Evolutionary conservation across 2,329 filamentous ascomycete species (phyloP).

Genomic region (Cadophora luteo-olivacea): DNA sequence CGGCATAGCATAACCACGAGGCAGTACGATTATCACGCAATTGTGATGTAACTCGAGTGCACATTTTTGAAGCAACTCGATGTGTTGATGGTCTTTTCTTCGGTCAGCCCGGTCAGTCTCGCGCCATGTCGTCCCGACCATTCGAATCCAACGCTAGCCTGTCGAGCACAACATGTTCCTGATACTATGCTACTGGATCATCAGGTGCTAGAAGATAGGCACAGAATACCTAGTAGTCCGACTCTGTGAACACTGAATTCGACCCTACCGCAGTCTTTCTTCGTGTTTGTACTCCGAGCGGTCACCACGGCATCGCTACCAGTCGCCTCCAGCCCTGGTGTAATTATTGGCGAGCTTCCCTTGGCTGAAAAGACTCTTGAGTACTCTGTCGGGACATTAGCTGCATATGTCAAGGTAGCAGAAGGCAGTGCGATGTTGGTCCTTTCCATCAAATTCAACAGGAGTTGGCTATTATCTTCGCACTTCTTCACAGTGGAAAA

Average conservation of each 20-base stretch:
- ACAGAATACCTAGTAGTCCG: background rate
- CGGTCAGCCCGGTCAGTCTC: background rate
- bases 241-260: background rate
- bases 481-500: no score
- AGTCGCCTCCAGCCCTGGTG: background rate
- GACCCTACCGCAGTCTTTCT: background rate
- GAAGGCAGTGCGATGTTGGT: background rate
- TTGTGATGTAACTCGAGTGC: background rate
- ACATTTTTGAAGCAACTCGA: background rate
- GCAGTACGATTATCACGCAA: background rate
- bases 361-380: background rate
- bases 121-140: background rate
- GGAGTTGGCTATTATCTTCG: background rate
- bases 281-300: background rate
- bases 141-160: background rate
- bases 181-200: background rate
- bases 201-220: background rate
- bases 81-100: background rate
- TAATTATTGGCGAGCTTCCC: background rate
- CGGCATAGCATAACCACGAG: no score
- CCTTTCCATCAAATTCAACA: background rate
- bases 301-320: background rate
- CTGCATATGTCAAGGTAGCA: background rate
- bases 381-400: background rate
- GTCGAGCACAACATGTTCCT: background rate